Base-by-base conservation (phyloP, 2,329 filamentous ascomycete genomes). In the Karstenula rhodostoma region DNA sequence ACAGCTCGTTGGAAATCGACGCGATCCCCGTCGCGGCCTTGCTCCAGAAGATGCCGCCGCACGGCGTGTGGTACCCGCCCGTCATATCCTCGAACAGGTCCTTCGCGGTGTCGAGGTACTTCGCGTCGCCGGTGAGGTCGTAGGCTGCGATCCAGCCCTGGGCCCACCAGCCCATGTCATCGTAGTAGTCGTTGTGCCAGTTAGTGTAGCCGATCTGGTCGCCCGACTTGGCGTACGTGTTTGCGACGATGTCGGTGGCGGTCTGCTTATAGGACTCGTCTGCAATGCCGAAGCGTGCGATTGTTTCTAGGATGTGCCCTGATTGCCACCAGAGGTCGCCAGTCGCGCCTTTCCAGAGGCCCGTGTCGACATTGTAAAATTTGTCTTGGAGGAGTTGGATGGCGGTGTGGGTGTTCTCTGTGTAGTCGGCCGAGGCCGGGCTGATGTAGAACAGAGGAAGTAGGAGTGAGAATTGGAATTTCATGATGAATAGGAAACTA, bases 161-260 rank as follows among this genome's bases (percentile, higher is more conserved):
- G 10, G 83, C 86, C 87, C 87, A 89, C 87, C 87, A 89, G n/a
- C 85, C 82, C 69, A 86, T 84, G 67, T 89, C 87, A 63, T 89
- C 87, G 64, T 86, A 87, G 60, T 77, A 87, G 7, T 82, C 80
- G 60, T 86, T 85, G 57, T 83, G 72, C 68, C 85, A 86, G 22
- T 64, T 60, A 0, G 60, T 70, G 32, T 65, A 67, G 13, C 68
- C 70, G 12, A 65, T 59, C 42, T 68, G 67, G 19, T 74, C 71
- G 12, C 63, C 60, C 0, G 73, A 72, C 50, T 77, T 77, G 33
- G 66, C 61, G 54, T 73, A 75, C 17, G 75, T 78, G 57, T 73
- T 78, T 54, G 69, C 68, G 29, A 76, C 59, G 33, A 77, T 75
- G 43, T 72, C 62, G 10, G 64, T 59, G 15, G 73, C 75, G 12